These are phyloP conservation scores for Kalmanozyma brasiliensis DNA, from an alignment of 1,284 basidiomycete genomes.

Conservation along the genomic window DNA sequence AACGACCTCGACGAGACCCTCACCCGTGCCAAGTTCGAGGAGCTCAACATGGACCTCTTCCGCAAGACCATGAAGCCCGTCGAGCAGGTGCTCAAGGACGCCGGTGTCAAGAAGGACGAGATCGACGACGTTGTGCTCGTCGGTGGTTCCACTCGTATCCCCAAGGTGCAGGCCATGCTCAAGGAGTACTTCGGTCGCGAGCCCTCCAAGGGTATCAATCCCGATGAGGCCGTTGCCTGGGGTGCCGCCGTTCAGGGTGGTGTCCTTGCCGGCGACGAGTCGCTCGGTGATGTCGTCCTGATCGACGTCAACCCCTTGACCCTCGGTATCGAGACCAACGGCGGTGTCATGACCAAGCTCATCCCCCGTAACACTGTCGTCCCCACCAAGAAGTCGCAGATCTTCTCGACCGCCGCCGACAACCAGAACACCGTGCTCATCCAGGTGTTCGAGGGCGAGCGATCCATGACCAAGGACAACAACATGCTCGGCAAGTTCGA, in stretches of 20 bases:
- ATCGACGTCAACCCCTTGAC: constrained; percentile 95
- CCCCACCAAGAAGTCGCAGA: constrained; percentile 96
- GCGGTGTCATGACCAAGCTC: constrained; percentile 97
- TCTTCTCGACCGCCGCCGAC: constrained; percentile 81
- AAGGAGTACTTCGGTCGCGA: constrained; percentile 95
- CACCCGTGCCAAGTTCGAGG: constrained; percentile 93
- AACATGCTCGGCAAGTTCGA: constrained; percentile 97
- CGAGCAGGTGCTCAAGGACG: constrained; percentile 97
- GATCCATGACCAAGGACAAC: constrained; percentile 96
- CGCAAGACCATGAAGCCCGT: constrained; percentile 99
- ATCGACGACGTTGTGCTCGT: constrained; percentile 96
- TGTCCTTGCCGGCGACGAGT: constrained; percentile 89
- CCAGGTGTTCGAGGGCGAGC: constrained; percentile 91
- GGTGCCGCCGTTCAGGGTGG: constrained; percentile 98
- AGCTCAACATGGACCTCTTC: constrained; percentile 98
- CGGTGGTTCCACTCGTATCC: constrained; percentile 98
- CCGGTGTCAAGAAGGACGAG: constrained; percentile 96
- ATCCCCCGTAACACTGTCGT: constrained; percentile 97
- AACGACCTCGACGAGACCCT: constrained; percentile 97
- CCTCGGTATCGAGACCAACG: constrained; percentile 97
- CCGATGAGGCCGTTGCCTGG: constrained; percentile 80
- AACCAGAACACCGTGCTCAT: constrained; percentile 72
- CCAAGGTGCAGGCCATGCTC: constrained; percentile 90
- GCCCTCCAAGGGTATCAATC: constrained; percentile 91
- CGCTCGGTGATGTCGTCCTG: constrained; percentile 82